Evolutionary conservation across 345 rosid genomes (phyloP).

Genomic region (Brassica carinata): DNA sequence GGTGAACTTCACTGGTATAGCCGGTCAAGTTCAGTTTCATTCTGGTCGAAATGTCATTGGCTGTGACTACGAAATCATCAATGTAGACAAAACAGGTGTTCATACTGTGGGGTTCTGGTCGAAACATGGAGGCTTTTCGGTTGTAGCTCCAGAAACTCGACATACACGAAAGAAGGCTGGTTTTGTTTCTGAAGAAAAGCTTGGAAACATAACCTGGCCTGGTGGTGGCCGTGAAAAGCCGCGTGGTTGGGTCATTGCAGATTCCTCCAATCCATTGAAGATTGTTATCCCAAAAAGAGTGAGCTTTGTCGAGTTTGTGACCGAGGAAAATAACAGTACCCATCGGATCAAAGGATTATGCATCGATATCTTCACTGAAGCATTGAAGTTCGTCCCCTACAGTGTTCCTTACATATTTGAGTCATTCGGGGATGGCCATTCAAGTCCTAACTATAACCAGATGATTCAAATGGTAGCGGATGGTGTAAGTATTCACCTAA

Average conservation of each 20-base stretch:
- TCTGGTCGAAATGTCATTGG: slow-evolving; percentile 50
- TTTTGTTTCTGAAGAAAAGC: slow-evolving; percentile 51
- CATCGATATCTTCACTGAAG: slow-evolving; percentile 74
- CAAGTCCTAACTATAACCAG: slow-evolving; percentile 63
- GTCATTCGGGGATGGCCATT: slow-evolving; percentile 67
- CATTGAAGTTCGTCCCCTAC: slow-evolving; percentile 68
- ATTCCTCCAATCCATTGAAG: slow-evolving; percentile 60
- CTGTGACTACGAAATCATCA: slow-evolving; percentile 74
- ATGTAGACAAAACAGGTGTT: slow-evolving; percentile 48
- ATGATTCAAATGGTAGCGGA: slow-evolving; percentile 56
- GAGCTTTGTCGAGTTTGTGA: slow-evolving; percentile 75
- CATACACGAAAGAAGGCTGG: slow-evolving; percentile 27
- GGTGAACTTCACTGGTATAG: slow-evolving; percentile 73
- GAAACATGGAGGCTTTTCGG: slow-evolving; percentile 51
- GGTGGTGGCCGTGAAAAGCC: slow-evolving; percentile 68
- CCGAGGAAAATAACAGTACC: slow-evolving; percentile 49
- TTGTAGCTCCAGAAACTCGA: slow-evolving; percentile 50
- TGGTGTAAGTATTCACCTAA: slow-evolving; percentile 55
- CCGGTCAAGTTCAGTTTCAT: slow-evolving; percentile 64
- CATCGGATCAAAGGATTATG: slow-evolving; percentile 68
- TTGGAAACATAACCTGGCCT: slow-evolving; percentile 71
- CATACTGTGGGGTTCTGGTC: slow-evolving; percentile 79
- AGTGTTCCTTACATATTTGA: slow-evolving; percentile 64
- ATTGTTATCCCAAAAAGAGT: slow-evolving; percentile 80
- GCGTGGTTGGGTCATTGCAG: slow-evolving; percentile 77